Conservation (phyloP, 768 basidiomycete species). For the Auriculariales sp. region DNA sequence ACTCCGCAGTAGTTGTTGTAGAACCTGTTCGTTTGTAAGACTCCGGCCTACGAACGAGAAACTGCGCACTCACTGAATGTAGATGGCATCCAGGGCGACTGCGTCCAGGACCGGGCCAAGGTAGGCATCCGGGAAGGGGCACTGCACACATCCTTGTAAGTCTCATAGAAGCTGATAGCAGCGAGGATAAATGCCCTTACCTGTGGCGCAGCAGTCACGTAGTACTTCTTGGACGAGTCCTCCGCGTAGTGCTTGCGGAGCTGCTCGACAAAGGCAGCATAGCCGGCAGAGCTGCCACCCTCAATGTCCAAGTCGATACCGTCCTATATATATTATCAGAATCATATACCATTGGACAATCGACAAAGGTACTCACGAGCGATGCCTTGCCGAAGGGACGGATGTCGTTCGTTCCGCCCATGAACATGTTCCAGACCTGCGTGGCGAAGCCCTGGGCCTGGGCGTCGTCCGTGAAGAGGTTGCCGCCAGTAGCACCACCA, state of each 20-base stretch:
- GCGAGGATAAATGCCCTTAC: no score
- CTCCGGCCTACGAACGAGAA: not conserved
- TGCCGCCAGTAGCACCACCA: conserved; percentile 6
- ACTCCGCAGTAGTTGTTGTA: conserved; percentile 9
- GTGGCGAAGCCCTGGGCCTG: conserved; percentile 8
- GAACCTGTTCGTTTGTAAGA: not conserved
- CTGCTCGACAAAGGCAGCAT: conserved; percentile 7
- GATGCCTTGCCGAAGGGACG: conserved; percentile 9
- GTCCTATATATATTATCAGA: not conserved
- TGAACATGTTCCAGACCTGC: conserved; percentile 10
- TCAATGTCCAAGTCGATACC: conserved; percentile 11
- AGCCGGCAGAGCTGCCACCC: conserved; percentile 4
- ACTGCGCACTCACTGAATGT: conserved; percentile 7
- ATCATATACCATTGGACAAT: not conserved
- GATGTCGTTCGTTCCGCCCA: conserved; percentile 7
- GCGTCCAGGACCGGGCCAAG: conserved; percentile 8
- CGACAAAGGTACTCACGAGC: not conserved
- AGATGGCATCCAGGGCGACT: conserved; percentile 9
- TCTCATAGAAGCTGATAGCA: no score
- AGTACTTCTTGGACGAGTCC: conserved; percentile 9
- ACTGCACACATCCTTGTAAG: no score
- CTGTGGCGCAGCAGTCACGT: conserved; percentile 9
- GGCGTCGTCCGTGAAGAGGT: conserved; percentile 5
- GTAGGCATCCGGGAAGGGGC: conserved; percentile 9
- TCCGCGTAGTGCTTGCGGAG: conserved; percentile 6